phyloP scores from a whole-genome alignment of 495 filamentous ascomycete species.

The Aspergillus kassunensis region DNA sequence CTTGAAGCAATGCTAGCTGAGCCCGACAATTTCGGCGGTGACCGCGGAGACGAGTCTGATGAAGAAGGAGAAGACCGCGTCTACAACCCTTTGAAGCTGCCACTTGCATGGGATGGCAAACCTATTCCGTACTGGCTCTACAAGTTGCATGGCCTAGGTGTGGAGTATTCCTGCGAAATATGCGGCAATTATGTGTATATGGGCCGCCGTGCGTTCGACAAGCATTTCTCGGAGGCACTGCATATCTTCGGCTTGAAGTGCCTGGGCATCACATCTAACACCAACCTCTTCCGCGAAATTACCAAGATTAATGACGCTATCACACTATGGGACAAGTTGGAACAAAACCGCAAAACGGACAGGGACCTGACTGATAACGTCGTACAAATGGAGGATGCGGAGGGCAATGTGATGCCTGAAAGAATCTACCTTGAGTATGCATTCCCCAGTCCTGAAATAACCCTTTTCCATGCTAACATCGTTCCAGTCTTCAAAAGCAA shows the following conservation, averaged over 20 bases:
- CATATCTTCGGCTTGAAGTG: conserved; percentile 93
- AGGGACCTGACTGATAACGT: conserved; percentile 72
- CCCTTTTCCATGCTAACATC: conserved; percentile 20
- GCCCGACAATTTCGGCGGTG: conserved; percentile 39
- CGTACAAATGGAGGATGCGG: conserved; percentile 96
- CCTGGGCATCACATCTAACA: conserved; percentile 82
- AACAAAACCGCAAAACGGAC: conserved; percentile 77
- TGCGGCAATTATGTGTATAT: conserved; percentile 98
- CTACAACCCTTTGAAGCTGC: conserved; percentile 95
- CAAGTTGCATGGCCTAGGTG: conserved; percentile 90
- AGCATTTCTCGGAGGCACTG: conserved; percentile 91
- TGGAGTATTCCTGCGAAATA: conserved; percentile 93
- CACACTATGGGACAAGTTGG: conserved; percentile 88
- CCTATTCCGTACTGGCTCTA: conserved; percentile 99
- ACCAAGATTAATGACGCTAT: conserved; percentile 85
- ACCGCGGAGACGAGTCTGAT: conserved; percentile 59
- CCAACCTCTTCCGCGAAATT: conserved; percentile 89
- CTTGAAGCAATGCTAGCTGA: conserved; percentile 79
- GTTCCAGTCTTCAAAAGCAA: conserved; percentile 50
- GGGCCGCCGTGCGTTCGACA: conserved; percentile 92
- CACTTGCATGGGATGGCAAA: conserved; percentile 95
- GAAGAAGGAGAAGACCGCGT: conserved; percentile 70
- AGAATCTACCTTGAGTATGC: conserved; percentile 86
- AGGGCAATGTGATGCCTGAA: conserved; percentile 98
- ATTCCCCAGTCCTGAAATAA: not conserved